phyloP scores from a whole-genome alignment of 2,329 filamentous ascomycete species.

The Colletotrichum sp. region DNA sequence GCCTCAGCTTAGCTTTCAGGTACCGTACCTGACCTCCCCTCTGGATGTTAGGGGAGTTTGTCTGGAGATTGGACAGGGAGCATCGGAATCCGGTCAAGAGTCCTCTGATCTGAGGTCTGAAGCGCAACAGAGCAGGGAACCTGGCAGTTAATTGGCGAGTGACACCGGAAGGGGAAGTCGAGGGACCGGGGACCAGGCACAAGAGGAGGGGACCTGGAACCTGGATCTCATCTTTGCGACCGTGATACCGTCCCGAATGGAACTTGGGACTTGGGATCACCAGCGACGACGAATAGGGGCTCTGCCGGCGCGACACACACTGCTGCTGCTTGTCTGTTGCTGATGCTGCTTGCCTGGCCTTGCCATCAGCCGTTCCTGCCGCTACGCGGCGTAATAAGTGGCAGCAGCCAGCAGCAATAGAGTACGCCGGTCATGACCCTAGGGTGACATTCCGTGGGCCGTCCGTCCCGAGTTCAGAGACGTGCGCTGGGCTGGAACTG shows the following conservation, averaged over 20 bases:
- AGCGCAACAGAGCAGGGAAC: slow-evolving; percentile 13
- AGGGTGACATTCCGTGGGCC: background rate
- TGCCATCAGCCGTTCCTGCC: background rate
- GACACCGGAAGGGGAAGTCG: background rate
- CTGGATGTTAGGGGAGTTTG: background rate
- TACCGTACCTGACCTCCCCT: background rate
- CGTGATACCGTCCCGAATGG: background rate
- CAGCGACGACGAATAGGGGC: background rate
- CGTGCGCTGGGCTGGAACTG: background rate
- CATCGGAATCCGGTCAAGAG: slow-evolving; percentile 1
- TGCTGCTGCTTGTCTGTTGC: background rate
- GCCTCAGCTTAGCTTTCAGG: background rate
- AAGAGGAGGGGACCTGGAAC: background rate
- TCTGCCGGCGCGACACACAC: background rate
- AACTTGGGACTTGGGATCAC: background rate
- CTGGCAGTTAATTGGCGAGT: background rate
- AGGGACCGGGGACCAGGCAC: background rate
- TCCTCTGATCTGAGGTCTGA: slow-evolving; percentile 16
- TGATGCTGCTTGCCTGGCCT: background rate
- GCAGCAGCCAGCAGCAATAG: background rate
- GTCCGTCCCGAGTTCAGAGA: slow-evolving; percentile 1
- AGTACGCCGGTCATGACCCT: background rate
- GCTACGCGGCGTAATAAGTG: background rate
- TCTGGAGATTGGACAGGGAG: slow-evolving; percentile 11
- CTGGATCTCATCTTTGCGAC: background rate